phyloP scores from a whole-genome alignment of 2,329 filamentous ascomycete species.

The Alternaria alternata region DNA sequence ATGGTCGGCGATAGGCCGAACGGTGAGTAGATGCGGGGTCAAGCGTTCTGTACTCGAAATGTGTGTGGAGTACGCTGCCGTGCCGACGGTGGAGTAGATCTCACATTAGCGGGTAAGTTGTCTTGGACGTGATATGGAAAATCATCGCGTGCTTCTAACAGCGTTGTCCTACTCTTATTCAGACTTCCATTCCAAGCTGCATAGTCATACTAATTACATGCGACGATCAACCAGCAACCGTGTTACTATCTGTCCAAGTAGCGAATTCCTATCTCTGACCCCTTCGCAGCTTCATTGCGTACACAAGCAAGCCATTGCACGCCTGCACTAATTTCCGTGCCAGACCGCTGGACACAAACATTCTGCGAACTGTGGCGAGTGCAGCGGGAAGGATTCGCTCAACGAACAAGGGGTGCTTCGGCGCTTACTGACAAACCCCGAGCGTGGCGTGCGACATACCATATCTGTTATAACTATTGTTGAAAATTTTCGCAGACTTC shows the following conservation, averaged over 20 bases:
- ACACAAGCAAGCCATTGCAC: background rate
- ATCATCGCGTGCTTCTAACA: background rate
- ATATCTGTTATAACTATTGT: background rate
- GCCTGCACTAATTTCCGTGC: background rate
- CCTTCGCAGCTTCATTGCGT: background rate
- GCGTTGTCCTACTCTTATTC: background rate
- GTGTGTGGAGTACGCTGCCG: background rate
- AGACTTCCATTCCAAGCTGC: background rate
- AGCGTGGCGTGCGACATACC: background rate
- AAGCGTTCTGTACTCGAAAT: background rate
- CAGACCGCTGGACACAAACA: constrained; percentile 1
- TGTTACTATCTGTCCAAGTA: background rate
- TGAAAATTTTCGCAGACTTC: background rate
- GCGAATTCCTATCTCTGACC: background rate
- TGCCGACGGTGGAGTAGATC: background rate
- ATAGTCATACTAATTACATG: background rate
- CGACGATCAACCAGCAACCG: constrained; percentile 1
- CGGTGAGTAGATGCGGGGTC: constrained; percentile 1
- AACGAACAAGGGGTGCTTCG: constrained; percentile 17
- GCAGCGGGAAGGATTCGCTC: constrained; percentile 23
- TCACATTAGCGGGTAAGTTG: background rate
- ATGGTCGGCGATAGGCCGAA: constrained; percentile 1
- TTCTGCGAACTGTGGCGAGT: constrained; percentile 19
- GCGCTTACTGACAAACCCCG: constrained; percentile 9
- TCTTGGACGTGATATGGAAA: background rate